Evolutionary conservation across 495 filamentous ascomycete genomes (phyloP).

Genomic region (Astrocystis sublimbata): DNA sequence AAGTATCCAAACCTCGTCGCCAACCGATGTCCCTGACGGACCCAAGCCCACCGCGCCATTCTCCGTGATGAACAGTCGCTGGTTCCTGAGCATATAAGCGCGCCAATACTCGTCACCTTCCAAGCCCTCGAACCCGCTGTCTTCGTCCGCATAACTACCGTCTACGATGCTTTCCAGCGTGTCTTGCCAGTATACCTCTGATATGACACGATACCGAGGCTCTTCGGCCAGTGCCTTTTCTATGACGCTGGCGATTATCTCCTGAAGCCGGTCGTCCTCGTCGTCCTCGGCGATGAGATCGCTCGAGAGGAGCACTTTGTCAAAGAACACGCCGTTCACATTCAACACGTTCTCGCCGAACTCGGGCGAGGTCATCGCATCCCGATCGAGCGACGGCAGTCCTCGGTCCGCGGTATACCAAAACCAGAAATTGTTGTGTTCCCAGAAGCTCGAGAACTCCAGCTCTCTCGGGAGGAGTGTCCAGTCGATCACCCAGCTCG

Average conservation of each 20-base stretch:
- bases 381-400: slow-evolving; percentile 7
- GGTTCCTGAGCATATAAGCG: slow-evolving; percentile 2
- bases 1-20: slow-evolving; percentile 22
- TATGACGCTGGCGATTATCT: not conserved
- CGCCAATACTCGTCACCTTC: not conserved
- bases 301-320: not conserved
- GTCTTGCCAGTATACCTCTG: slow-evolving; percentile 12
- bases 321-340: slow-evolving; percentile 19
- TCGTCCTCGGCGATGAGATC: slow-evolving; percentile 2
- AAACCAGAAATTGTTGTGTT: not conserved
- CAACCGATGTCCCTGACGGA: slow-evolving; percentile 11
- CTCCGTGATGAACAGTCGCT: slow-evolving; percentile 19
- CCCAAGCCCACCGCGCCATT: slow-evolving; percentile 19
- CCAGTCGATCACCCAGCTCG: slow-evolving; percentile 21
- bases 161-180: not conserved
- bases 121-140: not conserved
- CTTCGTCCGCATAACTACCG: not conserved
- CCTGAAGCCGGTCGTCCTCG: not conserved
- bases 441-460: not conserved
- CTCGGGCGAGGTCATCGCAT: slow-evolving; percentile 1
- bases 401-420: slow-evolving; percentile 10
- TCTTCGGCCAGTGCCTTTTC: slow-evolving; percentile 7
- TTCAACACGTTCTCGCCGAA: slow-evolving; percentile 15
- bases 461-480: not conserved
- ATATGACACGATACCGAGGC: slow-evolving; percentile 10